Percentiles rank a stretch among this genome's conserved stretches.
Evolutionary conservation across 164 flowering plant species (phyloP).

Genomic region (Chloranthus sessilifolius): DNA sequence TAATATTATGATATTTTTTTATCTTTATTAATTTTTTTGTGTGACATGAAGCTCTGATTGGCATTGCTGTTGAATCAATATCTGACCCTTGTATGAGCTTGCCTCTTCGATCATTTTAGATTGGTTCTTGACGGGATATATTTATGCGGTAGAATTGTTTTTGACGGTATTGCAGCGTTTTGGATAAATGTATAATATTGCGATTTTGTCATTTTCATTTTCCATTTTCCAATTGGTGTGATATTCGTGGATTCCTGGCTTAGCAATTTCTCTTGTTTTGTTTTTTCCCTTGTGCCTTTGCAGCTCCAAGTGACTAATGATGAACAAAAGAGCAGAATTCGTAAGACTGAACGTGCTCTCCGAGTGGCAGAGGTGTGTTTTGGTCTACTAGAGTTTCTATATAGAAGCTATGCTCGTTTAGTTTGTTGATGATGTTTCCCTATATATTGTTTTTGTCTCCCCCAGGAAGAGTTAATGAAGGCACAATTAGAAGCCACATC

Average conservation of each 20-base stretch:
- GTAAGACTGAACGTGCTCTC: conserved; percentile 87
- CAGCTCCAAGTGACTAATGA: conserved; percentile 72
- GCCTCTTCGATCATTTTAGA: no score
- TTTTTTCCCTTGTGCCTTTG: conserved; percentile 5
- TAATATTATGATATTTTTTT: no score
- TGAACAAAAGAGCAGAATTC: conserved; percentile 59
- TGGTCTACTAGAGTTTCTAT: neutral
- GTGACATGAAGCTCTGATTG: no score
- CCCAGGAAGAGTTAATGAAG: conserved; percentile 75
- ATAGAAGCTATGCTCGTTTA: neutral
- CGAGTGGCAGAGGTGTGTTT: conserved; percentile 66
- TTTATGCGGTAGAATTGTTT: no score
- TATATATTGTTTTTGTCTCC: neutral
- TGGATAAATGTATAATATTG: no score
- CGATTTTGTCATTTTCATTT: no score
- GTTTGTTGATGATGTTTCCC: neutral
- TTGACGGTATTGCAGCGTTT: no score
- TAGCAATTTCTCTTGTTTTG: neutral
- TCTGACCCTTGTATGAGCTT: no score
- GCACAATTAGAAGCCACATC: conserved; percentile 62
- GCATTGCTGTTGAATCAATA: no score
- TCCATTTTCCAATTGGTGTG: no score
- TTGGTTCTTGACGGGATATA: no score
- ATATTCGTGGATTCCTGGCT: neutral
- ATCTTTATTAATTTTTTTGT: no score